Conservation (phyloP, 164 flowering plant genomes). For the Santalum album region DNA sequence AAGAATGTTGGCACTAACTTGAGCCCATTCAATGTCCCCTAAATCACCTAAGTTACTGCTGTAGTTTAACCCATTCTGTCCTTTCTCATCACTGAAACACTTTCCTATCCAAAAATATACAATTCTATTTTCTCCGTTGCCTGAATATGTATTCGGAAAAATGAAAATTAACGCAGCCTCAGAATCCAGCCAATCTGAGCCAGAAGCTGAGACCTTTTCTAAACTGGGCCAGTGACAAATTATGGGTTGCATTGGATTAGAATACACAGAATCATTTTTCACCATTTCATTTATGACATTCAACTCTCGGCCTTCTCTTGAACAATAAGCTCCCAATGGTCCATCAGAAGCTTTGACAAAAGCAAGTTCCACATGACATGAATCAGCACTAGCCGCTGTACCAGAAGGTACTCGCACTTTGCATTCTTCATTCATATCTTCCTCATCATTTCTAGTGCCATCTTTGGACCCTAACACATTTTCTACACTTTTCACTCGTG, state of each 20-base stretch:
- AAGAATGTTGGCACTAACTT: slow-evolving; percentile 27
- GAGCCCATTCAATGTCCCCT: slow-evolving; percentile 36
- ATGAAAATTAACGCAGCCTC: slow-evolving; percentile 34
- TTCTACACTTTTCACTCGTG: slow-evolving; percentile 11
- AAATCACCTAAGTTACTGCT: slow-evolving; percentile 14
- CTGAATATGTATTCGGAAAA: slow-evolving; percentile 19
- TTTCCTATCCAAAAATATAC: slow-evolving; percentile 64
- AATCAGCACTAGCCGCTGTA: slow-evolving; percentile 9
- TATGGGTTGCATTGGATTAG: slow-evolving; percentile 14
- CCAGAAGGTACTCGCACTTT: slow-evolving; percentile 9
- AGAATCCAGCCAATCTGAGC: slow-evolving; percentile 32
- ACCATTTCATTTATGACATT: slow-evolving; percentile 9
- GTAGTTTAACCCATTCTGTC: slow-evolving; percentile 11
- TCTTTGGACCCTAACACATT: slow-evolving; percentile 2
- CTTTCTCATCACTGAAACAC: slow-evolving; percentile 20
- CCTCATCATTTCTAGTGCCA: slow-evolving; percentile 13
- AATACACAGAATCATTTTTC: slow-evolving; percentile 5
- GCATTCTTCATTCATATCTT: slow-evolving; percentile 11
- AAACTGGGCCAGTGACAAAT: slow-evolving; percentile 49
- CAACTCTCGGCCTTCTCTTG: slow-evolving; percentile 4
- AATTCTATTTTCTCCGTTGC: slow-evolving; percentile 15
- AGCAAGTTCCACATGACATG: slow-evolving; percentile 7
- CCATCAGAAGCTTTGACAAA: slow-evolving; percentile 9
- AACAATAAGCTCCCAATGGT: slow-evolving; percentile 6
- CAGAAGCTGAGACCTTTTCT: slow-evolving; percentile 32